Percentiles rank a stretch among this genome's conserved stretches.
phyloP scores from a whole-genome alignment of 2,329 filamentous ascomycete species.

The Claviceps africana region DNA sequence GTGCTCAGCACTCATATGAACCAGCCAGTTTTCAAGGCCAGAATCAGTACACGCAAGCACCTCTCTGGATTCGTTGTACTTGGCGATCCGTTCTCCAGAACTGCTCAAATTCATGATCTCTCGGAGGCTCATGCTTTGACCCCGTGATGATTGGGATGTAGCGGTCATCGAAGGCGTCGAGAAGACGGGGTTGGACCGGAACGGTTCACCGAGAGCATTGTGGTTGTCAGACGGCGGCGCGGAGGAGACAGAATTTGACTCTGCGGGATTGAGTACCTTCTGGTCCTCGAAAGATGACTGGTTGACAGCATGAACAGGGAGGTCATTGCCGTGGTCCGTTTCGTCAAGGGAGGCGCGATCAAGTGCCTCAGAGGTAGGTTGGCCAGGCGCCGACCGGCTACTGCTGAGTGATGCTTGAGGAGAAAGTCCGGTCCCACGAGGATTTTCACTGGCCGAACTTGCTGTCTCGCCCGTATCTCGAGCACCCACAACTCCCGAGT shows the following conservation, averaged over 20 bases:
- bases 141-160: conserved; percentile 4
- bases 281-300: conserved; percentile 31
- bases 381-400: background rate
- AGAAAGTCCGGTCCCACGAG: background rate
- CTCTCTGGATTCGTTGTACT: conserved; percentile 57
- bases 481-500: background rate
- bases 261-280: conserved; percentile 23
- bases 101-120: conserved; percentile 62
- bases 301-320: conserved; percentile 12
- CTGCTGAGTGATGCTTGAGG: background rate
- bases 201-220: conserved; percentile 12
- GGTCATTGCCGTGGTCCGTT: conserved; percentile 17
- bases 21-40: conserved; percentile 51
- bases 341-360: conserved; percentile 28
- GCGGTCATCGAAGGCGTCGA: conserved; percentile 8
- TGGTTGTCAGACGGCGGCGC: conserved; percentile 26
- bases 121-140: conserved; percentile 45
- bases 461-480: background rate
- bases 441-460: background rate
- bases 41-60: conserved; percentile 61
- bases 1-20: conserved; percentile 28
- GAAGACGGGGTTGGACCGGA: background rate
- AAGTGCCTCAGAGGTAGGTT: conserved; percentile 23
- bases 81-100: conserved; percentile 53
- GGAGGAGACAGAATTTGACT: conserved; percentile 21